These are phyloP conservation scores for Monosporascus sp. DNA, from an alignment of 2,329 filamentous ascomycete species.

Conservation along the genomic window DNA sequence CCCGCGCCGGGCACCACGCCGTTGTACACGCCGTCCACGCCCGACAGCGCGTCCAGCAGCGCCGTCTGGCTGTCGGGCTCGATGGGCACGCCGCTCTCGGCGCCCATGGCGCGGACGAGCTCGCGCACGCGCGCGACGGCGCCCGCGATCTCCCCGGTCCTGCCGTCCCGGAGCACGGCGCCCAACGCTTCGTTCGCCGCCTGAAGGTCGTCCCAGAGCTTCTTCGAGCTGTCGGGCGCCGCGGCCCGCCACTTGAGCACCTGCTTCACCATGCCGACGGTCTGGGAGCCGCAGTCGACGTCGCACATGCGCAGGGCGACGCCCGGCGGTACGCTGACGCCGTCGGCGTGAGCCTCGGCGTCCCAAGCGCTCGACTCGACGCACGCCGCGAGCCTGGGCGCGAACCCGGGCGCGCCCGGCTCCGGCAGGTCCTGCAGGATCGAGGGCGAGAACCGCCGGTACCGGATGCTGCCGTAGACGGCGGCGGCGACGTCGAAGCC, in stretches of 20 bases:
- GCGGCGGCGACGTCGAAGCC: slow-evolving; percentile 94
- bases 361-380: slow-evolving; percentile 69
- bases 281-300: slow-evolving; percentile 89
- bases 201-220: slow-evolving; percentile 73
- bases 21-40: slow-evolving; percentile 74
- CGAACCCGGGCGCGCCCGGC: slow-evolving; percentile 62
- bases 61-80: slow-evolving; percentile 83
- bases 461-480: slow-evolving; percentile 85
- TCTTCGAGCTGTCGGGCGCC: slow-evolving; percentile 57
- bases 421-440: slow-evolving; percentile 65
- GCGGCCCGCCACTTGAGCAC: slow-evolving; percentile 75
- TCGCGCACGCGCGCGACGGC: slow-evolving; percentile 49
- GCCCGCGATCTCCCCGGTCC: slow-evolving; percentile 36
- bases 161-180: slow-evolving; percentile 50
- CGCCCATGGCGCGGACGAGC: slow-evolving; percentile 73
- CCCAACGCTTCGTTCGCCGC: slow-evolving; percentile 67
- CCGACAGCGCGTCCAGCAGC: slow-evolving; percentile 69
- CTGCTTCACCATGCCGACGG: slow-evolving; percentile 91
- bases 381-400: slow-evolving; percentile 54
- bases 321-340: slow-evolving; percentile 65
- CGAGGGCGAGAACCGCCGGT: slow-evolving; percentile 83
- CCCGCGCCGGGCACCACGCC: slow-evolving; percentile 93
- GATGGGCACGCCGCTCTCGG: slow-evolving; percentile 71
- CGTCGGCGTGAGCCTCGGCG: slow-evolving; percentile 65
- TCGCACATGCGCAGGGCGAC: slow-evolving; percentile 88